Evolutionary conservation across 768 basidiomycete genomes (phyloP), one percentile per base, ranked within the genome.

Genomic region (Pleurotus djamor): DNA sequence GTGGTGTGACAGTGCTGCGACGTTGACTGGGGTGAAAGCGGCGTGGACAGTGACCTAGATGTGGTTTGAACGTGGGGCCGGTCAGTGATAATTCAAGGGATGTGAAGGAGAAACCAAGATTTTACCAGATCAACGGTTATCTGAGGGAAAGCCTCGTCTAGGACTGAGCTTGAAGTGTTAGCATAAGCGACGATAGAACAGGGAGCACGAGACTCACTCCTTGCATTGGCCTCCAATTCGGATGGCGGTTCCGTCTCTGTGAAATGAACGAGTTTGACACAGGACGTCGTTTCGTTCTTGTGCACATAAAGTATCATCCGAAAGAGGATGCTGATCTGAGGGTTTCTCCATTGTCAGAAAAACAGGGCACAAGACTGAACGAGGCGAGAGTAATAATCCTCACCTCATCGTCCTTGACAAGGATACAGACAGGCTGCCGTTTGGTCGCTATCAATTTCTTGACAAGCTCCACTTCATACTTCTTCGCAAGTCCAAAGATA

Each of bases 161-260:
- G 63, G 55, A 73, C 72, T 74, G 45, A 34, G 4, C 28, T 17
- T 4, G 41, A 44, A 2, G 34, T 4, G 37, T 61, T 5, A 21
- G 17, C 14, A 28, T 28, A 10, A 8, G 5, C 21, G 37, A 17
- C 14, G 21, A 16, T 47, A 4, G 10, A 12, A 1, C 41, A 28
- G 47, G 5, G 33, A 56, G 12, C 0, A 35, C 58, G n/a, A 64
- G 17, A 66, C 75, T 21, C 54, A 84, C 86, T 84, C 67, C 84
- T 88, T 35, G 81, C 77, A 65, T 91, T 92, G 4, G 88, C 86
- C 67, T 87, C 88, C 64, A 92, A 70, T 65, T 92, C 90, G 0
- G 85, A 85, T 0, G 89, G 89, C 28, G 85, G 74, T 0, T 77
- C 79, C 12, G 71, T 70, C 34, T 81, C 82, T 21, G 80, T 76